phyloP scores from a whole-genome alignment of 1,284 basidiomycete species.

The Vanrija humicola region DNA sequence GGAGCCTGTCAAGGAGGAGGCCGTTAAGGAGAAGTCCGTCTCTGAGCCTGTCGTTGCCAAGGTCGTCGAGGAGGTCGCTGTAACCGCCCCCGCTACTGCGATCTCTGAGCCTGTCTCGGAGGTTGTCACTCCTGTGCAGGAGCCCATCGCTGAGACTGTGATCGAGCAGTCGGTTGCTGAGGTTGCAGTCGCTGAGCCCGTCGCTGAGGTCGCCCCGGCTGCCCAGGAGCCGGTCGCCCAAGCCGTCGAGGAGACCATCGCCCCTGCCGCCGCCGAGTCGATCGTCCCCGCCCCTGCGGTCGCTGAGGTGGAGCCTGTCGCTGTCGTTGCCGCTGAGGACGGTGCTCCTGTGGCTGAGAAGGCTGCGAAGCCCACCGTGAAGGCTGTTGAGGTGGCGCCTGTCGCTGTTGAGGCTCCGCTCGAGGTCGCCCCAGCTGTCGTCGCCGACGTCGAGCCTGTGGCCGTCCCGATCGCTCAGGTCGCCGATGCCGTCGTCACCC shows the following conservation, averaged over 20 bases:
- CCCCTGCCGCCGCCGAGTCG: not conserved
- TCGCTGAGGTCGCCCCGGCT: not conserved
- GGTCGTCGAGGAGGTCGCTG: not conserved
- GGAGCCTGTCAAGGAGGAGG: too few relatives aligned
- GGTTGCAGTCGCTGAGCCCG: not conserved
- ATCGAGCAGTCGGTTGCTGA: too few relatives aligned
- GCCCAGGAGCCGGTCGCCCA: too few relatives aligned
- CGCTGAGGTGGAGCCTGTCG: not conserved
- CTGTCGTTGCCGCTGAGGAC: not conserved
- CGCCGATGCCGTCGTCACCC: not conserved
- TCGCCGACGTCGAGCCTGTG: not conserved
- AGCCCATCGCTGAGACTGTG: not conserved
- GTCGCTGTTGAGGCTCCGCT: not conserved
- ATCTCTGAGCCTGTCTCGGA: too few relatives aligned
- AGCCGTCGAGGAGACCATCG: not conserved
- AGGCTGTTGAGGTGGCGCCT: not conserved
- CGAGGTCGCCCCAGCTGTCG: not conserved
- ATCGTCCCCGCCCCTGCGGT: not conserved
- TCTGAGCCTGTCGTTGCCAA: not conserved
- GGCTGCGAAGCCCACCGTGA: not conserved
- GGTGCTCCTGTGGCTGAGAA: not conserved
- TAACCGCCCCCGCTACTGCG: too few relatives aligned
- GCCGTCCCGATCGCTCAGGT: not conserved
- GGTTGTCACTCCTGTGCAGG: too few relatives aligned
- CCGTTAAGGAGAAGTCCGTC: too few relatives aligned